A percentile compares a stretch with the other conserved stretches of the same genome.
Evolutionary conservation across 163 green algal species (phyloP).

Genomic region (Chlamydomonas reinhardtii): DNA sequence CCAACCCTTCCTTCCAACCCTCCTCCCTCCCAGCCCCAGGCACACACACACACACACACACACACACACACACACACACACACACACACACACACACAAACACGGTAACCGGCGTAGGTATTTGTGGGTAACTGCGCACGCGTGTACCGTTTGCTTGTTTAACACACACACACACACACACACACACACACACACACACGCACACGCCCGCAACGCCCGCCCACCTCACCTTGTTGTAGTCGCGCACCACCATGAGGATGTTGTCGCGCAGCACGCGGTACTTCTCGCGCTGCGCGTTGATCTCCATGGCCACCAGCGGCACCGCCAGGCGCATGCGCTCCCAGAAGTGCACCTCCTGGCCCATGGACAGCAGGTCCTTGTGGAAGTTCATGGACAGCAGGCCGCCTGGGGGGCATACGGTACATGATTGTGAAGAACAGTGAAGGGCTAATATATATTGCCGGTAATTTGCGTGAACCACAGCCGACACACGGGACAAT

Average conservation of each 20-base stretch:
- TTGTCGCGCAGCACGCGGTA: conserved; percentile 86
- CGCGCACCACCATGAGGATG: conserved; percentile 81
- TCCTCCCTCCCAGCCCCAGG: too few species aligned
- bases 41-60: too few species aligned
- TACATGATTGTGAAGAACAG: neutral
- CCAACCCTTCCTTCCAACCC: too few species aligned
- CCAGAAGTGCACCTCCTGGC: conserved; percentile 88
- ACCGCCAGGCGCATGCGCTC: conserved; percentile 87
- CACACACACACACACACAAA: too few species aligned
- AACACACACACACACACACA: too few species aligned
- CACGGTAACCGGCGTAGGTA: too few species aligned
- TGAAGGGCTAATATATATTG: neutral
- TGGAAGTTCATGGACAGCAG: conserved; percentile 89
- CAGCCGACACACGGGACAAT: too few species aligned
- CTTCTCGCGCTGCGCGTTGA: conserved; percentile 87
- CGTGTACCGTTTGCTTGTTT: too few species aligned
- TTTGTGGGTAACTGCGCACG: too few species aligned
- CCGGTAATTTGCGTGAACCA: too few species aligned
- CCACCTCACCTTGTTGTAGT: conserved; percentile 80
- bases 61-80: too few species aligned
- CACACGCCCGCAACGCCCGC: neutral
- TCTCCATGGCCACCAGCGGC: conserved; percentile 88
- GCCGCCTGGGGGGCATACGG: conserved; percentile 57
- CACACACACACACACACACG: too few species aligned
- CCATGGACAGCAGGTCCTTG: conserved; percentile 80